Evolutionary conservation across 2,329 filamentous ascomycete genomes (phyloP).

Genomic region (Coniella vitis): DNA sequence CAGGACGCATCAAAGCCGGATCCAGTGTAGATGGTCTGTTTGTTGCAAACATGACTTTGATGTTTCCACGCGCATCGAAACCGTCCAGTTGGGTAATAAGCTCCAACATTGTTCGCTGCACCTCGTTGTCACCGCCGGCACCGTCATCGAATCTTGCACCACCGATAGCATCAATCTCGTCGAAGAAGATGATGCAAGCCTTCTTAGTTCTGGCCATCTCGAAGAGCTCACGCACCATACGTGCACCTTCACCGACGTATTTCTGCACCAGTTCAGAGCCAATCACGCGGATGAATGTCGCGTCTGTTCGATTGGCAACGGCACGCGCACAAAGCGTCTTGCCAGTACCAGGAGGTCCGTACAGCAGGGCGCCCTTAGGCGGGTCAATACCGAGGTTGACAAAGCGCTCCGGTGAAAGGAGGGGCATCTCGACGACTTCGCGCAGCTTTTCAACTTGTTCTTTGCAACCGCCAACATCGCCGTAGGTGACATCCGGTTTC

Average conservation of each 20-base stretch:
- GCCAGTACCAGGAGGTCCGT: constrained; percentile 95
- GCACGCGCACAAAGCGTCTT: constrained; percentile 97
- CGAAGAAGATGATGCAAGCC: constrained; percentile 99
- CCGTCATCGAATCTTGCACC: constrained; percentile 95
- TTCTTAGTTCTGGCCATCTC: constrained; percentile 99
- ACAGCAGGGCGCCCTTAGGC: constrained; percentile 92
- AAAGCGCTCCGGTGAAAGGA: constrained; percentile 93
- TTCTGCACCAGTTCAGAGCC: constrained; percentile 97
- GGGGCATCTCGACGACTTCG: constrained; percentile 97
- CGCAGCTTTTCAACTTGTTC: constrained; percentile 98
- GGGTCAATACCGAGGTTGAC: constrained; percentile 98
- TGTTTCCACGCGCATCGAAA: constrained; percentile 94
- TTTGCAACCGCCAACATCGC: constrained; percentile 97
- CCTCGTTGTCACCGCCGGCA: constrained; percentile 93
- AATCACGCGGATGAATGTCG: constrained; percentile 97
- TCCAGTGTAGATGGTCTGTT: constrained; percentile 94
- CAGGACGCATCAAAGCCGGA: constrained; percentile 93
- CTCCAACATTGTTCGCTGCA: constrained; percentile 96
- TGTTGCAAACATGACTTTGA: constrained; percentile 99
- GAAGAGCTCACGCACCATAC: constrained; percentile 98
- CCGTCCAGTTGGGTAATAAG: constrained; percentile 95
- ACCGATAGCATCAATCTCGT: constrained; percentile 95
- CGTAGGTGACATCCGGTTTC: constrained; percentile 98
- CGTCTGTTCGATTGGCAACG: constrained; percentile 95
- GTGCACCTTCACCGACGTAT: constrained; percentile 94